Percentiles rank a stretch among this genome's conserved stretches.
Conservation (phyloP, 371 early-diverging fungal species). For the Choanephora cucurbitarum region DNA sequence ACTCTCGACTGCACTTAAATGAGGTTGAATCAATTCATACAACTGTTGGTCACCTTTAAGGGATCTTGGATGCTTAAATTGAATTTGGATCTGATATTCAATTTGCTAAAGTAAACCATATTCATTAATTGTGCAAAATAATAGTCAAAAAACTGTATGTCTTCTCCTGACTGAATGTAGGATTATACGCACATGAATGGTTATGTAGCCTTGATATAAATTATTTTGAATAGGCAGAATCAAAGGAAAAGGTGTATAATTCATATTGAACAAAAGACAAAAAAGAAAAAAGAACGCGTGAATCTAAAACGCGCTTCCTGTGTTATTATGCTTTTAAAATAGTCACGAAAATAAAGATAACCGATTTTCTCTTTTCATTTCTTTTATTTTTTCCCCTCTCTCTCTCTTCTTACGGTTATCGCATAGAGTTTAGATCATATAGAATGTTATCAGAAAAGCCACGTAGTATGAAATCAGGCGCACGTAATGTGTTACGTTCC, state of each 20-base stretch:
- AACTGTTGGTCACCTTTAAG: slow-evolving; percentile 9
- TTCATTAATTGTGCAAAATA: too few relatives aligned
- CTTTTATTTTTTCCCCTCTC: slow-evolving; percentile 18
- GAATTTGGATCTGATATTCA: slow-evolving; percentile 11
- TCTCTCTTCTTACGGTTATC: neutral
- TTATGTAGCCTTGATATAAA: slow-evolving; percentile 41
- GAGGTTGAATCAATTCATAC: neutral
- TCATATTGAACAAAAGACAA: too few relatives aligned
- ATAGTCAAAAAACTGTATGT: too few relatives aligned
- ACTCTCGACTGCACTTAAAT: slow-evolving; percentile 5
- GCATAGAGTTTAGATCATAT: slow-evolving; percentile 17
- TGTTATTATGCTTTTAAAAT: slow-evolving; percentile 4
- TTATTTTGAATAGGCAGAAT: slow-evolving; percentile 37
- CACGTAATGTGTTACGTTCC: slow-evolving; percentile 86
- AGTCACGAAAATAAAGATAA: too few relatives aligned
- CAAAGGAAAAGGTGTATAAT: slow-evolving; percentile 35
- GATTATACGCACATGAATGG: slow-evolving; percentile 34
- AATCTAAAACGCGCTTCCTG: slow-evolving; percentile 6
- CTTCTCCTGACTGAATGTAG: too few relatives aligned
- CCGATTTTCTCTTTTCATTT: neutral
- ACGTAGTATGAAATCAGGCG: slow-evolving; percentile 86
- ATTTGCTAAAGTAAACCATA: too few relatives aligned
- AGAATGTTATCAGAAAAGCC: slow-evolving; percentile 54
- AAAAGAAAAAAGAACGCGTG: slow-evolving; percentile 1
- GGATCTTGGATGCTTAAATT: slow-evolving; percentile 7